A percentile compares a stretch with the other conserved stretches of the same genome.
These are phyloP conservation scores for Megacollybia marginata DNA, from an alignment of 768 basidiomycete species.

Conservation along the genomic window DNA sequence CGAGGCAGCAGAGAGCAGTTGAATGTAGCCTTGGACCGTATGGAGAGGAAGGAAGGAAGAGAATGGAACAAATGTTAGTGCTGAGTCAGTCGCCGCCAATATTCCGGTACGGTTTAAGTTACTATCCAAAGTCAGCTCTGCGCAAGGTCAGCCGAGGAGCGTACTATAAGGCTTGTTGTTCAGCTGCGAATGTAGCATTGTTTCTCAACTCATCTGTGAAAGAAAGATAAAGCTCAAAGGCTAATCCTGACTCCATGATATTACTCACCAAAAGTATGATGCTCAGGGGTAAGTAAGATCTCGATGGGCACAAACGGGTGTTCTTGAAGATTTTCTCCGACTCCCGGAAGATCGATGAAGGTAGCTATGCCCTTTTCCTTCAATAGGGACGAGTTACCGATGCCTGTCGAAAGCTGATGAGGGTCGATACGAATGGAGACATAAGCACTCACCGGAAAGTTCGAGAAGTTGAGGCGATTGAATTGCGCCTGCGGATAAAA, in stretches of 20 bases:
- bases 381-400: slow-evolving; percentile 33
- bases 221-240: neutral
- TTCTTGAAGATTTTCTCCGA: slow-evolving; percentile 45
- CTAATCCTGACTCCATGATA: neutral
- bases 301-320: slow-evolving; percentile 18
- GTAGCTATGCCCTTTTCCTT: slow-evolving; percentile 24
- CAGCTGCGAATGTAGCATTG: neutral
- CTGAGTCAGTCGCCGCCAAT: neutral
- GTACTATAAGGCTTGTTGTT: neutral
- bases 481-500: slow-evolving; percentile 44
- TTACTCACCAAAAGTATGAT: neutral
- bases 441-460: slow-evolving; percentile 30
- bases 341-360: slow-evolving; percentile 24
- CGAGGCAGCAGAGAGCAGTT: neutral
- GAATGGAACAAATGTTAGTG: neutral
- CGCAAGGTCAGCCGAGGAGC: neutral
- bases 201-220: neutral
- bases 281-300: neutral
- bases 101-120: neutral
- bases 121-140: neutral
- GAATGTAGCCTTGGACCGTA: neutral
- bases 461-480: slow-evolving; percentile 42
- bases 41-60: neutral
- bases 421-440: neutral
- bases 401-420: neutral